A percentile compares a stretch with the other conserved stretches of the same genome.
Evolutionary conservation across 305 asterid genomes (phyloP).

Genomic region (Fraxinus baroniana): DNA sequence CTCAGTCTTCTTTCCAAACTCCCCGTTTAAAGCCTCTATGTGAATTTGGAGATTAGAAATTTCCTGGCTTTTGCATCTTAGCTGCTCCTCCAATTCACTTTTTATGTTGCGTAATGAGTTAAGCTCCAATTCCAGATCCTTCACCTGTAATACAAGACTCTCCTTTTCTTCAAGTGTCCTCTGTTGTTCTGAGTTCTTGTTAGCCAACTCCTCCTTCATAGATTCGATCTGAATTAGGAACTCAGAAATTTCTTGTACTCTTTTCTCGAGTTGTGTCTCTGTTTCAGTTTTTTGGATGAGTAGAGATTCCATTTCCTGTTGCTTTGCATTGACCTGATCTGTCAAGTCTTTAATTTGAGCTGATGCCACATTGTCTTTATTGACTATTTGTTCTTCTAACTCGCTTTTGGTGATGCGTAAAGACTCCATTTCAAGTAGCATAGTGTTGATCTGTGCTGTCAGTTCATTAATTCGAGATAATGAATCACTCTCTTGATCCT

Average conservation of each 20-base stretch:
- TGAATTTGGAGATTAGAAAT: constrained; percentile 32
- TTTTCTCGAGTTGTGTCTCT: constrained; percentile 45
- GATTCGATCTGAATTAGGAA: constrained; percentile 44
- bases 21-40: constrained; percentile 43
- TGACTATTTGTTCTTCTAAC: constrained; percentile 53
- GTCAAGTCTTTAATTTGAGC: constrained; percentile 47
- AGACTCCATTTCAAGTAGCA: constrained; percentile 56
- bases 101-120: constrained; percentile 33
- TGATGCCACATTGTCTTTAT: constrained; percentile 42
- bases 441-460: constrained; percentile 35
- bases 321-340: constrained; percentile 37
- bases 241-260: constrained; percentile 46
- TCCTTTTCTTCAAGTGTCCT: constrained; percentile 54
- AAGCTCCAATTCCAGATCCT: constrained; percentile 46
- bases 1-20: constrained; percentile 37
- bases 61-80: constrained; percentile 41
- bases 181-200: constrained; percentile 45
- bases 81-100: constrained; percentile 45
- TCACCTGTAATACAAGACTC: constrained; percentile 36
- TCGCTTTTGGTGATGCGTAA: constrained; percentile 45
- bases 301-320: constrained; percentile 51
- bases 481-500: constrained; percentile 54
- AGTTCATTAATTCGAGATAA: constrained; percentile 47
- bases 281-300: constrained; percentile 40
- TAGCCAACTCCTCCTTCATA: constrained; percentile 50